phyloP scores from a whole-genome alignment of 345 rosid species.

The Aquilaria yunnanensis region DNA sequence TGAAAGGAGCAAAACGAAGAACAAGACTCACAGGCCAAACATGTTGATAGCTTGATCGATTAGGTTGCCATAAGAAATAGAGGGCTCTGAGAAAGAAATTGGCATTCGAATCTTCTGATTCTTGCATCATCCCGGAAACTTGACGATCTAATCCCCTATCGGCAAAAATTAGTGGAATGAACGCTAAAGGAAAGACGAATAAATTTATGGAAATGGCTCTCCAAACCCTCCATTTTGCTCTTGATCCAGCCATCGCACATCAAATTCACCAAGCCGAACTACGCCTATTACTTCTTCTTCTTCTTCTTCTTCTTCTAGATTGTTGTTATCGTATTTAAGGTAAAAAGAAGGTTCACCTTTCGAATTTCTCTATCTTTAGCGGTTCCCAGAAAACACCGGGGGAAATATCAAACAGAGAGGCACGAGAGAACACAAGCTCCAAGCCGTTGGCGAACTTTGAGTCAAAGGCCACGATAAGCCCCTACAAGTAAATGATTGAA shows the following conservation, averaged over 20 bases:
- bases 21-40: conserved; percentile 65
- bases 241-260: conserved; percentile 32
- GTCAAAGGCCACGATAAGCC: too few relatives aligned
- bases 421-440: too few relatives aligned
- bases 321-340: too few relatives aligned
- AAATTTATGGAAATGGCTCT: conserved; percentile 28
- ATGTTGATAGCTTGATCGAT: conserved; percentile 44
- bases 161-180: conserved; percentile 40
- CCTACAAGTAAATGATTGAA: too few relatives aligned
- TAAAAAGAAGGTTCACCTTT: too few relatives aligned
- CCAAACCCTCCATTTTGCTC: conserved; percentile 30
- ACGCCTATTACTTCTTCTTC: too few relatives aligned
- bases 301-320: too few relatives aligned
- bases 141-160: conserved; percentile 39
- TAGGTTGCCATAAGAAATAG: conserved; percentile 37
- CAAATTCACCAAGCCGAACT: too few relatives aligned
- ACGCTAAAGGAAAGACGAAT: conserved; percentile 31
- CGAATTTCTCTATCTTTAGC: too few relatives aligned
- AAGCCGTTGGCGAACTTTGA: too few relatives aligned
- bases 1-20: neutral
- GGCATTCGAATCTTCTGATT: conserved; percentile 19
- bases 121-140: conserved; percentile 4
- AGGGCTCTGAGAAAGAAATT: conserved; percentile 21
- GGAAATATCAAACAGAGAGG: too few relatives aligned
- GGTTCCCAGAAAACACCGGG: too few relatives aligned